Base-by-base conservation (phyloP, 192 early-diverging fungal genomes). In the Coemansia biformis region DNA sequence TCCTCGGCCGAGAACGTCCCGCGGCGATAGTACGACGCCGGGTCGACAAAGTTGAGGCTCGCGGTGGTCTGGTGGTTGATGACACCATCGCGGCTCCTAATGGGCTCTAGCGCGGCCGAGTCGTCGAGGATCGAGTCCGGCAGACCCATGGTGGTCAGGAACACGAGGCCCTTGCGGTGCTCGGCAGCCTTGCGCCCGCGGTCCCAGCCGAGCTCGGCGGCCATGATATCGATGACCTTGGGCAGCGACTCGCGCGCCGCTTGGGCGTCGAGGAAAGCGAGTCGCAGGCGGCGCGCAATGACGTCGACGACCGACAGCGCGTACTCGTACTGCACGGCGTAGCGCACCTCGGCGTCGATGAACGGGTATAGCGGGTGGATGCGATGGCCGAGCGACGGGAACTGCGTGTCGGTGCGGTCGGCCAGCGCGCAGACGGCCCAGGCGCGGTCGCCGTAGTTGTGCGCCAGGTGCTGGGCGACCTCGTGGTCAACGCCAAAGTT, bases 221-320 rank as follows among this genome's bases (percentile, higher is more conserved):
- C 73, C 95, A 98, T 93, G 47, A 98, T 93, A 46, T 89, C 88
- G 33, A 94, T 81, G 9, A 98, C 84, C 28, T 77, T 73, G 8
- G 92, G 92, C 15, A 98, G 72, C 4, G 88, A 77, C 44, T 94
- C 90, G 44, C 84, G 76, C 21, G 91, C 86, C 10, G 92, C 92
- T 58, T 89, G 87, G 16, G 90, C 88, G 66, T 96, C 90, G 34
- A 98, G 80, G 81, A 96, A 96, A 2, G 92, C 89, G 24, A 98
- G 76, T 8, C 95, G 85, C 36, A 83, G 83, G 38, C 95, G 89
- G 26, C 95, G 86, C 8, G 83, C 92, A 50, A 98, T 73, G 7
- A 98, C 91, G 78, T 98, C 95, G 32, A 95, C 92, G 8, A 80
- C 87, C 18, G 91, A 94, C 57, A 85, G 82, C 11, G 95, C 95